Conservation (phyloP, 805 yeast species). For the Kodamaea jinghongensis region DNA sequence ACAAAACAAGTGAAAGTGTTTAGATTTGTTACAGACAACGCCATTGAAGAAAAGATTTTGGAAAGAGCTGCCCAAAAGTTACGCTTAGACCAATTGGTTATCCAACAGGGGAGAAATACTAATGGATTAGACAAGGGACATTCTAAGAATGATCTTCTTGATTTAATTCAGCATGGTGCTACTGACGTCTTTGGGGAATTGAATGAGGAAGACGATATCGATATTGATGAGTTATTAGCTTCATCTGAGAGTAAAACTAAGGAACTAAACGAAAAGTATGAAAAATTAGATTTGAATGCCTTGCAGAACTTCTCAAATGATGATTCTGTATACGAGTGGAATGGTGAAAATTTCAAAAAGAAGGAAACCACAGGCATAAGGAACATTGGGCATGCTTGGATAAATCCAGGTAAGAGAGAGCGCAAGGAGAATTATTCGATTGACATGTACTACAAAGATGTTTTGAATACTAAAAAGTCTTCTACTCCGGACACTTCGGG, state of each 20-base stretch:
- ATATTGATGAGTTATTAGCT: slow-evolving; percentile 58
- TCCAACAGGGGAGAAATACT: slow-evolving; percentile 64
- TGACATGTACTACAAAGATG: slow-evolving; percentile 83
- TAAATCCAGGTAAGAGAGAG: slow-evolving; percentile 82
- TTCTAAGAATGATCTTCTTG: slow-evolving; percentile 68
- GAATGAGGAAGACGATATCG: slow-evolving; percentile 45
- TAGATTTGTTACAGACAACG: slow-evolving; percentile 75
- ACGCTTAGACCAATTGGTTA: slow-evolving; percentile 76
- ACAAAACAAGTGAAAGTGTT: slow-evolving; percentile 79
- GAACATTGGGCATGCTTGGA: slow-evolving; percentile 61
- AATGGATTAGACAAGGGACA: slow-evolving; percentile 36
- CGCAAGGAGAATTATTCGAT: slow-evolving; percentile 82
- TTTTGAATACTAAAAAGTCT: slow-evolving; percentile 58
- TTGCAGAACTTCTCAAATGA: slow-evolving; percentile 72
- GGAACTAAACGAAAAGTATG: slow-evolving; percentile 60
- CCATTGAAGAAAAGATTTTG: slow-evolving; percentile 78
- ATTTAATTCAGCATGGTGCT: slow-evolving; percentile 85
- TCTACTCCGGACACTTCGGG: slow-evolving; percentile 47
- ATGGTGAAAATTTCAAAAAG: slow-evolving; percentile 77
- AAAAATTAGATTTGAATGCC: slow-evolving; percentile 70
- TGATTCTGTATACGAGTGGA: slow-evolving; percentile 78
- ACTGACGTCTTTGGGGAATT: slow-evolving; percentile 50
- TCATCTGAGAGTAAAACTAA: slow-evolving; percentile 63
- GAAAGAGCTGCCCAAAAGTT: slow-evolving; percentile 81
- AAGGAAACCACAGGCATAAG: slow-evolving; percentile 50